Conservation (phyloP, 176 grass and related monocot species). For the Musa beccarii region DNA sequence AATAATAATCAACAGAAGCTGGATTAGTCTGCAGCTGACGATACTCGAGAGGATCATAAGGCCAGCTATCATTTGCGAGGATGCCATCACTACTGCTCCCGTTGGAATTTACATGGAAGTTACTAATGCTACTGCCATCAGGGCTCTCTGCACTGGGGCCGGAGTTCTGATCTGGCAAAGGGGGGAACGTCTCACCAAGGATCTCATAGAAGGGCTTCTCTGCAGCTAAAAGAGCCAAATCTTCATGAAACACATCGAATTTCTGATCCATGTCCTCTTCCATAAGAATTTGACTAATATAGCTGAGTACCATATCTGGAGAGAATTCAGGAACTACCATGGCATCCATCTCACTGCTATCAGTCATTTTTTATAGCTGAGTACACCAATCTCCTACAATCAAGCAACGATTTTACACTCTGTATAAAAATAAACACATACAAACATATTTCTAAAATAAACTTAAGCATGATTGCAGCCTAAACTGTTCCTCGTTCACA, state of each 20-base stretch:
- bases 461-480: too few species aligned
- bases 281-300: neutral
- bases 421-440: neutral
- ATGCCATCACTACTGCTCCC: neutral
- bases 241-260: neutral
- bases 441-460: too few species aligned
- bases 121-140: neutral
- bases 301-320: constrained; percentile 3
- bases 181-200: neutral
- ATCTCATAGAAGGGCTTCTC: constrained; percentile 8
- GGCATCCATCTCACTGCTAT: neutral
- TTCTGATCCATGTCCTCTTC: constrained; percentile 8
- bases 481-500: neutral
- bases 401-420: too few species aligned
- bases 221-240: constrained; percentile 2
- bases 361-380: neutral
- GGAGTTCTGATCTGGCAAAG: neutral
- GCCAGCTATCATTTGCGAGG: neutral
- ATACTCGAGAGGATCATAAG: constrained; percentile 13
- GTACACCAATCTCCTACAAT: too few species aligned
- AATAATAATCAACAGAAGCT: neutral
- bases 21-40: constrained; percentile 3
- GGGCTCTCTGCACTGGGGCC: neutral
- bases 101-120: neutral
- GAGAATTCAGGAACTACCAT: constrained; percentile 5